Evolutionary conservation across 768 basidiomycete species (phyloP).

Genomic region (Mrakia frigida): DNA sequence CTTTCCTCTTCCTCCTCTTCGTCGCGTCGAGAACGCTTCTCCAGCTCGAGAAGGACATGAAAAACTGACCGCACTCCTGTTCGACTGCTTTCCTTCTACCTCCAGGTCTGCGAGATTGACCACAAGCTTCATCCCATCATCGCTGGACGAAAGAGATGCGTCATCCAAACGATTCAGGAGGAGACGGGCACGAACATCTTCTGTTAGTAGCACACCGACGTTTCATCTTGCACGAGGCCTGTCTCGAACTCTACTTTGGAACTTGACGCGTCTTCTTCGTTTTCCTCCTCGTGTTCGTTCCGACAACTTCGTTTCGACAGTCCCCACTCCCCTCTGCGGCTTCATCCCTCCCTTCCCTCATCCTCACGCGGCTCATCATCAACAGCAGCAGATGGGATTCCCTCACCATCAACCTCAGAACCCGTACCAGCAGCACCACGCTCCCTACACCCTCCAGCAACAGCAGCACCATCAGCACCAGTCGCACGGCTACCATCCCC

Average conservation of each 20-base stretch:
- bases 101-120: constrained; percentile 88
- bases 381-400: constrained; percentile 11
- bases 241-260: too few relatives aligned
- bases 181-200: constrained; percentile 98
- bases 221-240: too few relatives aligned
- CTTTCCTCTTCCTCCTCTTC: not conserved
- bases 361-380: not conserved
- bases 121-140: constrained; percentile 88
- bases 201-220: constrained; percentile 36
- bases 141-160: constrained; percentile 77
- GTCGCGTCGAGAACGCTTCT: not conserved
- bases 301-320: too few relatives aligned
- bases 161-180: constrained; percentile 87
- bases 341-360: constrained; percentile 50
- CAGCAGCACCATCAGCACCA: constrained; percentile 14
- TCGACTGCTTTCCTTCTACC: constrained; percentile 53
- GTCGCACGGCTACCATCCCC: not conserved
- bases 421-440: not conserved
- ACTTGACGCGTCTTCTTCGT: too few relatives aligned
- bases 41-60: not conserved
- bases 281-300: too few relatives aligned
- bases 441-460: not conserved
- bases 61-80: not conserved
- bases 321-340: constrained; percentile 82
- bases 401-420: not conserved